Percentiles rank a stretch among this genome's conserved stretches.
Evolutionary conservation across 768 basidiomycete genomes (phyloP).

Genomic region (Punctularia strigosozonata): DNA sequence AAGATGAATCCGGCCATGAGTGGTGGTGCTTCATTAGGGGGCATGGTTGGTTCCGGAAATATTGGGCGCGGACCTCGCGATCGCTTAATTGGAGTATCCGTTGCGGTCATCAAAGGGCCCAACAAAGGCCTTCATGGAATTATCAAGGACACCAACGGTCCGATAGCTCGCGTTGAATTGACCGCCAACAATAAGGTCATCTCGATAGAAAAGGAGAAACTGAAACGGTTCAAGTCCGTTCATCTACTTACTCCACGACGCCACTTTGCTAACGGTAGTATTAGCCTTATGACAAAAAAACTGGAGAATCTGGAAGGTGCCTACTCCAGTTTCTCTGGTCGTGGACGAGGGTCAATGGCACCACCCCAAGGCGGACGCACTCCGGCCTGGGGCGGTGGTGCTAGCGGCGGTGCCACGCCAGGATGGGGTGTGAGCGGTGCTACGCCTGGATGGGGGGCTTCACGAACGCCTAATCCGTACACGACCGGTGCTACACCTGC

Average conservation of each 20-base stretch:
- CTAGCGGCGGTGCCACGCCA: constrained; percentile 37
- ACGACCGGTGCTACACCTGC: constrained; percentile 39
- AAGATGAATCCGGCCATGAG: constrained; percentile 82
- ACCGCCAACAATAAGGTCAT: constrained; percentile 81
- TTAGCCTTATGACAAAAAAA: too few species aligned
- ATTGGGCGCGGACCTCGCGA: constrained; percentile 78
- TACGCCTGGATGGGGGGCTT: constrained; percentile 53
- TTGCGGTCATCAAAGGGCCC: constrained; percentile 76
- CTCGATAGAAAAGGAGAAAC: constrained; percentile 71
- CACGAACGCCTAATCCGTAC: constrained; percentile 67
- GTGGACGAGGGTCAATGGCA: too few species aligned
- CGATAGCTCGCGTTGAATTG: constrained; percentile 82
- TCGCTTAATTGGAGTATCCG: constrained; percentile 66
- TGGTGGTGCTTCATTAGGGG: constrained; percentile 47
- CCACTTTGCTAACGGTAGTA: too few species aligned
- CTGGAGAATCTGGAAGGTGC: neutral
- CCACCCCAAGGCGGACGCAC: constrained; percentile 17
- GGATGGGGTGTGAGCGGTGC: constrained; percentile 52
- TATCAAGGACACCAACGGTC: constrained; percentile 92
- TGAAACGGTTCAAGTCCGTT: constrained; percentile 62
- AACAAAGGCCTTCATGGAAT: constrained; percentile 86
- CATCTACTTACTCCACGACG: neutral
- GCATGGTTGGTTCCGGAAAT: constrained; percentile 69
- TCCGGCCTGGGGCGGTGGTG: constrained; percentile 8
- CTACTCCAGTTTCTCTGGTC: too few species aligned